Base-by-base conservation (phyloP, 2,329 filamentous ascomycete genomes). In the Talaromyces sp. region DNA sequence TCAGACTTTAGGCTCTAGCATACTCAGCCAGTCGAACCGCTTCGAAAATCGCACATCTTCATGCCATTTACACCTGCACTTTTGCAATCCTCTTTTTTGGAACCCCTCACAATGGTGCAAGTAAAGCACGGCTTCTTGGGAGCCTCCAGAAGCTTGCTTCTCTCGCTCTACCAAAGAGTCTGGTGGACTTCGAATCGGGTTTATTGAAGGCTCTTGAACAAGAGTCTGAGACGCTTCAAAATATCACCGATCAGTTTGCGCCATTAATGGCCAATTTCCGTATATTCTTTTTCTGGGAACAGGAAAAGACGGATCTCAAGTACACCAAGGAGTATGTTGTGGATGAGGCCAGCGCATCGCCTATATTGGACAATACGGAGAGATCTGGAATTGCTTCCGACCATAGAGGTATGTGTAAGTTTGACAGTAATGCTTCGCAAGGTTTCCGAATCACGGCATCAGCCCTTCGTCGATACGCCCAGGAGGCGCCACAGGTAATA, bases 181-280 rank as follows among this genome's bases (percentile, higher is more conserved):
- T 68, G 11, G 21, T 65, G 2, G 56, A 67, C 19, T 63, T 66
- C 31, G 64, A 71, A 35, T 62, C 81, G 9, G 79, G 80, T 0
- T 70, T 87, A 36, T 74, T 84, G 7, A 78, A 76, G 65, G 82
- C 80, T 1, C 70, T 86, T n/a, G 74, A 80, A 59, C 75, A 77
- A 57, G 76, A 71, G 19, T 76, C 73, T 6, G 72, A 76, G 54
- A 68, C 67, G 22, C 62, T 76, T 13, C 70, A 74, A 61, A 71
- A 73, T 50, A 72, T 76, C 61, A 73, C 68, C 5, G 71, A 73
- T 59, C 63, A 71, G 45, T 77, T 75, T 58, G 65, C 63, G 7
- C 70, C 73, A 3, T 43, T 74, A 55, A 73, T 75, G 68, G 63
- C 66, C 50, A 63, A 65, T 36, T 75, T 75, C 59, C 63, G 65